phyloP scores from a whole-genome alignment of 805 yeast genomes.

The Candida cerambycidarum region DNA sequence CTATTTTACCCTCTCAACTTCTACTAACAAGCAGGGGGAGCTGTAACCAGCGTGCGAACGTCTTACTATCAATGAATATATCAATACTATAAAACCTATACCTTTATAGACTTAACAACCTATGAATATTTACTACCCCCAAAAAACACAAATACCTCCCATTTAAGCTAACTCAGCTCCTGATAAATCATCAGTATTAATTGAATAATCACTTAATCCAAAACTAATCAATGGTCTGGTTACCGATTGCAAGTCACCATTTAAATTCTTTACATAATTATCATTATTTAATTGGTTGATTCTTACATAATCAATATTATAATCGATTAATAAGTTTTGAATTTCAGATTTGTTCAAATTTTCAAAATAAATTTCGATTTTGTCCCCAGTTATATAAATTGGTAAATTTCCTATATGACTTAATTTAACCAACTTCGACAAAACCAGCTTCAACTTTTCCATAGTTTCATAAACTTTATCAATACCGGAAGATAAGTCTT shows the following conservation, averaged over 20 bases:
- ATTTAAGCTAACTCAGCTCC: no score
- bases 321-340: slow-evolving; percentile 8
- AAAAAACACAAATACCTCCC: not conserved
- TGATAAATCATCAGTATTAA: slow-evolving; percentile 9
- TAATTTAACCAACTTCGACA: slow-evolving; percentile 2
- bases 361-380: slow-evolving; percentile 5
- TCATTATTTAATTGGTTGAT: slow-evolving; percentile 2
- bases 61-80: not conserved
- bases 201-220: slow-evolving; percentile 8
- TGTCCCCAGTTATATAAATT: not conserved
- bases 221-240: not conserved
- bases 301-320: slow-evolving; percentile 8
- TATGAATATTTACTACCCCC: not conserved
- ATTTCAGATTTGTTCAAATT: slow-evolving; percentile 11
- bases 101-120: not conserved
- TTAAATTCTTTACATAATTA: not conserved
- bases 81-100: not conserved
- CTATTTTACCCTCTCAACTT: no score
- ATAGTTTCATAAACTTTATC: slow-evolving; percentile 2
- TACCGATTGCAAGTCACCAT: not conserved
- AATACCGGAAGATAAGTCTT: not conserved
- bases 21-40: no score
- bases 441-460: not conserved
- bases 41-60: no score
- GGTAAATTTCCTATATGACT: slow-evolving; percentile 7